A percentile compares a stretch with the other conserved stretches of the same genome.
Evolutionary conservation across 2,329 filamentous ascomycete genomes (phyloP).

Genomic region (Trichoderma sp.): DNA sequence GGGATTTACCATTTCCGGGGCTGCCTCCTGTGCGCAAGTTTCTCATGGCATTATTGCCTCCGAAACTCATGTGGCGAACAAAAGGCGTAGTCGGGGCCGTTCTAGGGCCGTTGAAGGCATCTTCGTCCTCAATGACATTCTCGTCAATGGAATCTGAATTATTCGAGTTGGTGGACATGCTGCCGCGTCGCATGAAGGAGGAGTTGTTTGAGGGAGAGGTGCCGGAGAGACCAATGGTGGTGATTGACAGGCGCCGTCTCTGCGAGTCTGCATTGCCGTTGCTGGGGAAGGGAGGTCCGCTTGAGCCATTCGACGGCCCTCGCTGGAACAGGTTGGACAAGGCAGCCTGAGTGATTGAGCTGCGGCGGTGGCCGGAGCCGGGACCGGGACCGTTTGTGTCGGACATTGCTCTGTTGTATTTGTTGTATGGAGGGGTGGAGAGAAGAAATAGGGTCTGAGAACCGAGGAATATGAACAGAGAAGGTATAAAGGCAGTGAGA

Average conservation of each 20-base stretch:
- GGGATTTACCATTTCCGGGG: slow-evolving; percentile 62
- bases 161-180: slow-evolving; percentile 65
- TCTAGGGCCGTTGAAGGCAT: slow-evolving; percentile 48
- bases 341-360: slow-evolving; percentile 56
- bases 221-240: slow-evolving; percentile 70
- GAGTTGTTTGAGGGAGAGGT: slow-evolving; percentile 59
- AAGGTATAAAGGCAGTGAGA: not conserved
- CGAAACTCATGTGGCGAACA: slow-evolving; percentile 84
- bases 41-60: slow-evolving; percentile 73
- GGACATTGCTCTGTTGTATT: slow-evolving; percentile 33
- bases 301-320: slow-evolving; percentile 50
- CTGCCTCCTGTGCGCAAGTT: slow-evolving; percentile 52
- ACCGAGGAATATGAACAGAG: not conserved
- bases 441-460: not conserved
- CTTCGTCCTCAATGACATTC: slow-evolving; percentile 68
- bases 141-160: slow-evolving; percentile 67
- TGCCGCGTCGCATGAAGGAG: slow-evolving; percentile 59
- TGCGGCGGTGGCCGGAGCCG: slow-evolving; percentile 48
- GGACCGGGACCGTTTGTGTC: slow-evolving; percentile 38
- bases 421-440: not conserved
- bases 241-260: slow-evolving; percentile 70
- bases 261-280: slow-evolving; percentile 50
- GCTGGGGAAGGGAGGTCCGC: slow-evolving; percentile 43
- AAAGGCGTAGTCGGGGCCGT: slow-evolving; percentile 71
- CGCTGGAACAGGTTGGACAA: slow-evolving; percentile 59